Base-by-base conservation (phyloP, 352 stramenopile genomes). In the Phytophthora idaei region DNA sequence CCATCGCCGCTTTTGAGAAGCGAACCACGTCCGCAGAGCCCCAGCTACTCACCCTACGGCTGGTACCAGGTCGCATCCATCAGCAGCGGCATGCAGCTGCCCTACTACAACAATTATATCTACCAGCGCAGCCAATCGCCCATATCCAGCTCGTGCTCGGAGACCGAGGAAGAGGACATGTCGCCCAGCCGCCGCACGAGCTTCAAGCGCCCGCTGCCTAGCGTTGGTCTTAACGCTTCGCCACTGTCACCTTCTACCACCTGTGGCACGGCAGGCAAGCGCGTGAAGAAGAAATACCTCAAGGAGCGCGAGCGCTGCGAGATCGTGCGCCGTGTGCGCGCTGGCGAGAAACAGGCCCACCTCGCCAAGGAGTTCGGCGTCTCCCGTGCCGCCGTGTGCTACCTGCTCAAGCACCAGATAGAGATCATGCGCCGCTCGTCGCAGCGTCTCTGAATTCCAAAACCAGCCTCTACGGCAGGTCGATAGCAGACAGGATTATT, bases 281-380 rank as follows among this genome's bases (percentile, higher is more conserved):
- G 76, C 57, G 61, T 57, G 14, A 86, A 89, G 76, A 89, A 89
- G 71, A 89, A 87, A 73, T 90, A 90, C 69, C 69, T 90, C 11
- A 86, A 87, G 68, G 81, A 90, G 53, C 64, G 61, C 39, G 77
- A 90, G 60, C 81, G 81, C 49, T 85, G 75, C 58, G 79, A 88
- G 67, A 90, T 90, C 55, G 76, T 90, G 64, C 77, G 75, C 29
- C 78, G 81, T 42, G 75, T 88, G 59, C 73, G 69, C n/a, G 71
- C 66, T 7, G 81, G 81, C 11, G 81, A 87, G 64, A 87, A 86
- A 65, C 81, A 90, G 53, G 74, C 81, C 5, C 74, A 87, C 56
- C 60, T 90, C 29, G 81, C 81, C 49, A 90, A 90, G 61, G 81
- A 90, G 64, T 90, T 83, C 49, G 76, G 76, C 32, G 80, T 89